Evolutionary conservation across 176 grass and related monocot genomes (phyloP).

Genomic region (Carex cristatella): DNA sequence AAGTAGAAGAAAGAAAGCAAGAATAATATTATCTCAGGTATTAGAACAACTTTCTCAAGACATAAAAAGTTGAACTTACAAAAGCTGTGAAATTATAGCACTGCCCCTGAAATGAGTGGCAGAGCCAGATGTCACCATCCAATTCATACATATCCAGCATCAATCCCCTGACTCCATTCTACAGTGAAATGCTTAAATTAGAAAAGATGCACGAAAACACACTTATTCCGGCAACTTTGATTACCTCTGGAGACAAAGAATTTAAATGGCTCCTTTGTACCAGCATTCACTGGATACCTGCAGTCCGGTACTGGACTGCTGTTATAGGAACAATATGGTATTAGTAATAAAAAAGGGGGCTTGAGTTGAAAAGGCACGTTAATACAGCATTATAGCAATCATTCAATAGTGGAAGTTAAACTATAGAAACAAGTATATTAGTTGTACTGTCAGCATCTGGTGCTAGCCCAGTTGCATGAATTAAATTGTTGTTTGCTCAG

Average conservation of each 20-base stretch:
- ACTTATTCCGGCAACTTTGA: neutral
- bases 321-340: neutral
- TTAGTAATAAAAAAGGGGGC: neutral
- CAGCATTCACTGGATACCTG: neutral
- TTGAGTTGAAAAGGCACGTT: neutral
- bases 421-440: neutral
- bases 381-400: neutral
- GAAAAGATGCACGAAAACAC: neutral
- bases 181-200: slow-evolving; percentile 4
- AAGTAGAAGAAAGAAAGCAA: neutral
- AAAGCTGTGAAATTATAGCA: slow-evolving; percentile 99
- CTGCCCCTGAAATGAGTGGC: slow-evolving; percentile 87
- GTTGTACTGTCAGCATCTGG: neutral
- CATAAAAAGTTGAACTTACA: slow-evolving; percentile 33
- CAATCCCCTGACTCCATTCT: slow-evolving; percentile 86
- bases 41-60: neutral
- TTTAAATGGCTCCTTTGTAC: neutral
- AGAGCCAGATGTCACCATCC: slow-evolving; percentile 77
- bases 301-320: neutral
- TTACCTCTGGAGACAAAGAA: neutral
- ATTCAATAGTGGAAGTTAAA: neutral
- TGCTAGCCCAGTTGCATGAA: neutral
- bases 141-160: slow-evolving; percentile 99
- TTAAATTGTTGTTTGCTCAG: neutral
- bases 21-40: neutral